Base-by-base conservation (phyloP, 1,139 yeast species). In the Magnusiomyces clavatus region DNA sequence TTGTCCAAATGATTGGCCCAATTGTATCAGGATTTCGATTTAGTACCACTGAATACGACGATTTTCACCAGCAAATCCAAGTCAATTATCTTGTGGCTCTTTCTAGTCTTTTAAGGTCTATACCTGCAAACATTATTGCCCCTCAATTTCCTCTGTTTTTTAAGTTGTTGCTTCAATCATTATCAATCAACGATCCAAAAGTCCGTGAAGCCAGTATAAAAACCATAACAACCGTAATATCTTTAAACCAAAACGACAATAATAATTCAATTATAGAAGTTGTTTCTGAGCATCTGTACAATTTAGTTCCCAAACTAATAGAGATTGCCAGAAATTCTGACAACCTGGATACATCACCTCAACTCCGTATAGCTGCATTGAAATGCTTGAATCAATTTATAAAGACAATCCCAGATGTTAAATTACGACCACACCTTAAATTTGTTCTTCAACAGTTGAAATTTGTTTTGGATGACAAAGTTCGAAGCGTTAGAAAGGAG, bases 161-260 rank as follows among this genome's bases (percentile, higher is more conserved):
- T 56, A 95, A 96, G 5, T 70, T 89, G 56, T 71, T 88, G 20
- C 66, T 88, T 47, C 83, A 82, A 54, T 82, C 95, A 3, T 69
- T 89, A 46, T 65, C 75, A 17, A 66, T 82, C 50, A 68, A 72
- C 34, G 70, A 77, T 51, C 62, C 70, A 17, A 77, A 78, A 24
- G 80, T 83, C 12, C 77, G 77, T 50, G 67, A 70, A 31, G 84
- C 92, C 0, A 79, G 88, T 2, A 72, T 86, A 53, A 65, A 63
- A 40, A 70, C 74, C 1, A 61, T 71, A 6, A 54, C 61, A 13
- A 65, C 81, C 24, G 77, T 87, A 0, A 68, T 83, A 43, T 43
- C 46, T 31, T n/a, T 43, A 6, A 14, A 29, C 12, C 24, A 43
- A 17, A 43, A 43, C 14, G 20, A 43, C n/a, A 36, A 43, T 6